Conservation (phyloP, 495 filamentous ascomycete genomes). For the Xylaria flabelliformis region DNA sequence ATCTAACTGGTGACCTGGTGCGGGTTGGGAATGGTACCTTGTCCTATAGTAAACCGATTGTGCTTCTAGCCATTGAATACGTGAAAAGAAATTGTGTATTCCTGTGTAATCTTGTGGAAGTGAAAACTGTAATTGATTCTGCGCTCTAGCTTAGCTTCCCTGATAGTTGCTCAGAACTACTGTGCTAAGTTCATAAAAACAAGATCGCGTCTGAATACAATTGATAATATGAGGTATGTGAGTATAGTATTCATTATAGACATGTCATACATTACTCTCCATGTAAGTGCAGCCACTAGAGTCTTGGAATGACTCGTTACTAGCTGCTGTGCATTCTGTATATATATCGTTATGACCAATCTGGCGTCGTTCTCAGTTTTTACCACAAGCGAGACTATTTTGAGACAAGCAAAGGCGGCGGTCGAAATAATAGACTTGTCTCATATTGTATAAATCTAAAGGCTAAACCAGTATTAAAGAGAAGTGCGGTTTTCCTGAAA, state of each 20-base stretch:
- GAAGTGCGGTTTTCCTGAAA: not conserved
- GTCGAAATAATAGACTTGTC: not conserved
- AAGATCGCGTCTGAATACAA: not conserved
- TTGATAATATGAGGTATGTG: not conserved
- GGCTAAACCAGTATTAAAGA: not conserved
- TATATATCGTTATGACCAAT: too few relatives aligned
- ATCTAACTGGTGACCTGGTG: slow-evolving; percentile 27
- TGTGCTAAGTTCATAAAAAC: not conserved
- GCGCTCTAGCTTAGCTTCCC: not conserved
- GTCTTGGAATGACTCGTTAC: not conserved
- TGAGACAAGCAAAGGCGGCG: not conserved
- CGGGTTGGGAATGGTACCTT: not conserved
- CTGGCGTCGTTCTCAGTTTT: not conserved
- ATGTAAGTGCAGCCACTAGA: not conserved
- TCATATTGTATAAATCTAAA: not conserved
- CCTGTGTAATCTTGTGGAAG: not conserved
- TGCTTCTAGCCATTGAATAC: not conserved
- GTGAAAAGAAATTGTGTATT: not conserved
- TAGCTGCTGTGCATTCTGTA: not conserved
- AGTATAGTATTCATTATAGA: not conserved
- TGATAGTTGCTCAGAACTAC: not conserved
- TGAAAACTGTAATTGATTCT: not conserved
- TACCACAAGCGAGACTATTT: not conserved
- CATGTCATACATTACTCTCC: not conserved
- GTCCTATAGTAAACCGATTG: not conserved